phyloP scores from a whole-genome alignment of 208 protist species.

The Lotmaria passim region DNA sequence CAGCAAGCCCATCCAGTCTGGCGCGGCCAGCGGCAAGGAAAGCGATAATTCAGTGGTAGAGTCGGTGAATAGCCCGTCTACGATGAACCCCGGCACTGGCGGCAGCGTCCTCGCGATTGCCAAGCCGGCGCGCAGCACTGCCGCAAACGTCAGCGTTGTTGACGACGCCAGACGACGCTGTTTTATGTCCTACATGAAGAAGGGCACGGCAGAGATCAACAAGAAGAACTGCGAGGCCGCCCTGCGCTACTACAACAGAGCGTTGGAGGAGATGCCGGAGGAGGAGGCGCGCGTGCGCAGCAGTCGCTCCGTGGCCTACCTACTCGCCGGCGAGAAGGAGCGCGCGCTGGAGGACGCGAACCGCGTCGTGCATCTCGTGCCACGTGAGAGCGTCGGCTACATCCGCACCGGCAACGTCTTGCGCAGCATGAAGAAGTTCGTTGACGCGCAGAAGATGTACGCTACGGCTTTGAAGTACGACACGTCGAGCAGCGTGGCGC shows the following conservation, averaged over 20 bases:
- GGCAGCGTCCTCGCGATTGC: background rate
- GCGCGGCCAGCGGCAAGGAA: conserved; percentile 5
- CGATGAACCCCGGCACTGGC: background rate
- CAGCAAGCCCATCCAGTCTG: conserved; percentile 25
- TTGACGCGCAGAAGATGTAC: conserved; percentile 74
- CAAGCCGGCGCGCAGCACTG: conserved; percentile 13
- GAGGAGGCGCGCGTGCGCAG: conserved; percentile 67
- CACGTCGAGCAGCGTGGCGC: conserved; percentile 43
- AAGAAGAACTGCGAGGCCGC: conserved; percentile 65
- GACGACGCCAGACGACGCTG: conserved; percentile 35
- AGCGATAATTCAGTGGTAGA: conserved; percentile 1
- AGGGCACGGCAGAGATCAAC: conserved; percentile 59
- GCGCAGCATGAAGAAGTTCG: conserved; percentile 65
- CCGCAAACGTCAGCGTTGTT: background rate
- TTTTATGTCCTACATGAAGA: conserved; percentile 61
- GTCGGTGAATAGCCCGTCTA: background rate
- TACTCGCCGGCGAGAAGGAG: conserved; percentile 55
- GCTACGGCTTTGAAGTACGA: conserved; percentile 57
- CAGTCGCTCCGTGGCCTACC: conserved; percentile 75
- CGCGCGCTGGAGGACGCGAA: conserved; percentile 61
- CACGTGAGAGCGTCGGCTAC: conserved; percentile 68
- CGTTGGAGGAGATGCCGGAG: conserved; percentile 60
- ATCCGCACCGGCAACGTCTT: conserved; percentile 82
- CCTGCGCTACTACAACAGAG: conserved; percentile 70
- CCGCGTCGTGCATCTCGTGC: conserved; percentile 58